Percentiles rank a stretch among this genome's conserved stretches.
phyloP scores from a whole-genome alignment of 148 eudicot genomes.

The Nepenthes gracilis region DNA sequence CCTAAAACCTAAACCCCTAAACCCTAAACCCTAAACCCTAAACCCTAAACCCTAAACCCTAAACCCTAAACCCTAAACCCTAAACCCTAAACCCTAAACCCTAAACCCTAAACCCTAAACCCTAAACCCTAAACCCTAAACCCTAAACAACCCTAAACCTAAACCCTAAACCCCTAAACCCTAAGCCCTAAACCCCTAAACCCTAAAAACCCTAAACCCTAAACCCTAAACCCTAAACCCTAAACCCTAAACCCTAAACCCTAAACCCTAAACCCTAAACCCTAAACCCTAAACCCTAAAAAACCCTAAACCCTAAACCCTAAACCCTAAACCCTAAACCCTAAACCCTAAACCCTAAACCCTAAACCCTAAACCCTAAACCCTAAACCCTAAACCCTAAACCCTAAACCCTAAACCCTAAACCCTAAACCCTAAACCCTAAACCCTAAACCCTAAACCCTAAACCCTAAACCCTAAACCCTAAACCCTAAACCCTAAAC shows the following conservation, averaged over 20 bases:
- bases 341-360: constrained; percentile 13
- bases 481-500: constrained; percentile 12
- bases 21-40: constrained; percentile 14
- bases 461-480: constrained; percentile 19
- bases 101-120: constrained; percentile 14
- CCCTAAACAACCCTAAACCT: constrained; percentile 5
- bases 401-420: constrained; percentile 21
- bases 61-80: constrained; percentile 18
- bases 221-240: constrained; percentile 10
- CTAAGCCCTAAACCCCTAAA: constrained; percentile 11
- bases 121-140: constrained; percentile 14
- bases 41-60: constrained; percentile 12
- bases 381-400: constrained; percentile 23
- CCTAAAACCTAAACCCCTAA: constrained; percentile 16
- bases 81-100: constrained; percentile 16
- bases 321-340: constrained; percentile 12
- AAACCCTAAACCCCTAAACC: constrained; percentile 9
- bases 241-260: constrained; percentile 9
- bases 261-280: constrained; percentile 11
- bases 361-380: constrained; percentile 18
- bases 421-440: constrained; percentile 22
- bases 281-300: no score
- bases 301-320: constrained; percentile 13
- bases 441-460: constrained; percentile 21
- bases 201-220: constrained; percentile 11